Evolutionary conservation across 1,284 basidiomycete species (phyloP), one percentile per base, ranked within the genome.

Genomic region (Mycena citricolor): DNA sequence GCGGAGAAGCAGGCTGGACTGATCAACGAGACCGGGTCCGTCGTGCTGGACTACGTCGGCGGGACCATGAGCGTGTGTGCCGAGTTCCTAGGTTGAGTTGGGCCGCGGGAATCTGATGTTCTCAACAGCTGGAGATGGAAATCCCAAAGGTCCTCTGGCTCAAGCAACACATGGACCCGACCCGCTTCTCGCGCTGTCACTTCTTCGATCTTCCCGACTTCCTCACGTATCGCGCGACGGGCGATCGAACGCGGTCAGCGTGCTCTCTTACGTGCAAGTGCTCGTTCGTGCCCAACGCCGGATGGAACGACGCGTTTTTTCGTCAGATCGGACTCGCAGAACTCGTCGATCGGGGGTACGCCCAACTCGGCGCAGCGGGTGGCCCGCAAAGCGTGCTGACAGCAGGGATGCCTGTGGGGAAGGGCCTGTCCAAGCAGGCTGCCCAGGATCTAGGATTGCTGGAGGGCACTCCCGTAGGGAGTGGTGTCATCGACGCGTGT

Each of bases 141-240:
- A 82, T 95, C 32, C 94, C 94, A 0, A 97, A 98, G 68, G 87
- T 94, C 10, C 81, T 98, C 24, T 99, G 95, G 95, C 74, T 99
- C 33, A 97, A 94, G 67, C 85, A 83, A 49, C 77, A 91, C 68
- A 94, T 97, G 91, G 64, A 78, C 2, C 61, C 77, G 0, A 70
- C 77, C 11, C 71, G 72, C n/a, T 99, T 99, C 68, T 71, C 81
- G 33, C 69, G 77, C 39, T 93, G 86, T 69, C 87, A 92, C 65
- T 95, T 99, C 73, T 99, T 97, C 66, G 97, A 99, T 67, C 79
- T 99, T 20, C 95, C 95, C 12, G 95, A 99, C 69, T 98, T 86
- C 70, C 79, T 99, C 42, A 97, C 95, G 0, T 99, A 94, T 72
- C 85, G 83, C 42, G 91, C 93, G 4, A 99, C 97, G 1, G 76